Conservation (phyloP, 768 basidiomycete species). For the Cystofilobasidium macerans region DNA sequence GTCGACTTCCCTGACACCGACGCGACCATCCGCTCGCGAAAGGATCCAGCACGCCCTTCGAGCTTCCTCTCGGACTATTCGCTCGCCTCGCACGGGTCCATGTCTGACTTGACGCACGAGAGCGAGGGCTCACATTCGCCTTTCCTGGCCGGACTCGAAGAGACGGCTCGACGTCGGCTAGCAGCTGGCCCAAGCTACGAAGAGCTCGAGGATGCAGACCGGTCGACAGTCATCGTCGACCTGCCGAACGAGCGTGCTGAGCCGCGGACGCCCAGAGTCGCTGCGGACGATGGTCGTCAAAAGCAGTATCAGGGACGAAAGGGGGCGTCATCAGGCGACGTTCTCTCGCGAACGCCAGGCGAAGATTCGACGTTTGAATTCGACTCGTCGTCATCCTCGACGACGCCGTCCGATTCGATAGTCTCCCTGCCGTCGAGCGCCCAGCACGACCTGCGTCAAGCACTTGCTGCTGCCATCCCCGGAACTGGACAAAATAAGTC, state of each 20-base stretch:
- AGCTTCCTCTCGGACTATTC: background rate
- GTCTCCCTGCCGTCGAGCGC: background rate
- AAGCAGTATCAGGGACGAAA: background rate
- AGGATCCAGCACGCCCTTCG: background rate
- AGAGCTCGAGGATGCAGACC: background rate
- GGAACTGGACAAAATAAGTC: too few species aligned
- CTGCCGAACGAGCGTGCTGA: background rate
- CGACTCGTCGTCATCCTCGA: background rate
- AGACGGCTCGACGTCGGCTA: background rate
- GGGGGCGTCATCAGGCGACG: background rate
- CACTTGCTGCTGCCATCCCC: background rate
- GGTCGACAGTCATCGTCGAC: background rate
- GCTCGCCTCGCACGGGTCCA: background rate
- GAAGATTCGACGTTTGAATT: conserved; percentile 2
- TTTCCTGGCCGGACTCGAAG: background rate
- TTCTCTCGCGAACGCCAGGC: background rate
- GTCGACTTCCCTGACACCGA: conserved; percentile 7
- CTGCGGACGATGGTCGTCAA: background rate
- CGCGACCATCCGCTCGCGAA: background rate
- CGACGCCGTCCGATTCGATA: background rate
- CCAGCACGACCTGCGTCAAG: background rate
- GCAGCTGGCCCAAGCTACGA: background rate
- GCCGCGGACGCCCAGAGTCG: background rate
- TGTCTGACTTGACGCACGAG: background rate
- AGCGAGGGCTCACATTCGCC: background rate